Evolutionary conservation across 768 basidiomycete genomes (phyloP), one percentile per base, ranked within the genome.

Genomic region (Peribolospora baueri): DNA sequence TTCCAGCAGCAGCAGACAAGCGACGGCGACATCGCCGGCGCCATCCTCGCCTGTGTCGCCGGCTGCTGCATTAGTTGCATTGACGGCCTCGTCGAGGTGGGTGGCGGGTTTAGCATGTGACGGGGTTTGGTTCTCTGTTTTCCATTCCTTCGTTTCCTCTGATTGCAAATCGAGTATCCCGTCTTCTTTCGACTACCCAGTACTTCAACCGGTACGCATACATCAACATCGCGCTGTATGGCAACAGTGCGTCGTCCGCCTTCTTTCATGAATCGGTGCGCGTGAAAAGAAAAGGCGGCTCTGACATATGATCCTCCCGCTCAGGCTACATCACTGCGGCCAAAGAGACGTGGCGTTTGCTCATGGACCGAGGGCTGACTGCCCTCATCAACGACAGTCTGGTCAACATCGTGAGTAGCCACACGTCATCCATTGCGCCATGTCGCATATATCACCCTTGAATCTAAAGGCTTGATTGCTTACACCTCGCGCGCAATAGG

Each of bases 141-240:
- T 25, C 25, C 25, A 25, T 25, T 25, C 25, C 25, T 25, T 25
- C 25, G 25, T 25, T 25, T 25, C 25, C 25, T 25, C 25, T 25
- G 25, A 25, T 25, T 25, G 25, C 25, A 25, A 25, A 25, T 25
- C 25, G 25, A 25, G 25, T 25, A 25, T 25, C 25, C 25, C 25
- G 25, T 25, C 25, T 25, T 25, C 25, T 25, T 25, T 25, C 25
- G 25, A 25, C 25, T 25, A 25, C 25, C 1, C 25, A 25, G 52
- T 64, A 63, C 53, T 60, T 62, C 57, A 62, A 60, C 53, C 54
- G 57, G 50, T 63, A 65, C 53, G 62, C 62, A 5, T 62, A 61
- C 42, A 55, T 58, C 50, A 42, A 59, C n/a, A 50, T 54, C 38
- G 58, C 57, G 10, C 9, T 51, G 46, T 48, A n/a, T n/a, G 25